Conservation (phyloP, 2,329 filamentous ascomycete species). For the Arthroderma uncinatum region DNA sequence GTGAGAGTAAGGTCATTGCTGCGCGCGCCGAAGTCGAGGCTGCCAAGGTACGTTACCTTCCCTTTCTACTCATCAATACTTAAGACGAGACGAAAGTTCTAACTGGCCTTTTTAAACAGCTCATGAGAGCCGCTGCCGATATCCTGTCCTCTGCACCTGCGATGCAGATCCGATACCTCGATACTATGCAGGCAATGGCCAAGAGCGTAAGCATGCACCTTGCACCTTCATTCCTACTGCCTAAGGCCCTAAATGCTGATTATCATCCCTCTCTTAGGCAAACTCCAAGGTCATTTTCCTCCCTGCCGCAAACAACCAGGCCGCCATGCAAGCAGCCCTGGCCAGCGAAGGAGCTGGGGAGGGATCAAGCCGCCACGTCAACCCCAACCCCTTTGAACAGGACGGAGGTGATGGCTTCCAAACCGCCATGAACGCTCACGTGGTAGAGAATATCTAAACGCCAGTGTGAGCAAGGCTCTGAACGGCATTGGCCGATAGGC, state of each 20-base stretch:
- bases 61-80: not conserved
- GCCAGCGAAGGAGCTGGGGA: conserved; percentile 42
- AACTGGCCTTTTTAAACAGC: conserved; percentile 14
- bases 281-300: conserved; percentile 83
- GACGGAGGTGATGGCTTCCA: conserved; percentile 54
- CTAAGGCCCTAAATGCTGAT: not conserved
- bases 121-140: conserved; percentile 63
- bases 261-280: conserved; percentile 25
- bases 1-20: conserved; percentile 96
- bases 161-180: conserved; percentile 97
- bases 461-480: not conserved
- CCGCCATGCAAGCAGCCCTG: conserved; percentile 39
- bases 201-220: conserved; percentile 48
- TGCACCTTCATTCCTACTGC: not conserved
- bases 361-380: conserved; percentile 40
- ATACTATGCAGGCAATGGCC: conserved; percentile 98
- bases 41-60: conserved; percentile 58
- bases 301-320: conserved; percentile 51
- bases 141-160: conserved; percentile 84
- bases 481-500: not conserved
- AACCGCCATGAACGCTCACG: conserved; percentile 65
- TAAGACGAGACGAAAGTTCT: not conserved
- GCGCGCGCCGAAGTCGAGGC: conserved; percentile 93
- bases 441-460: conserved; percentile 73
- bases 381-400: conserved; percentile 28